Conservation (phyloP, 2,329 filamentous ascomycete species). For the Aspergillus fumigatus region DNA sequence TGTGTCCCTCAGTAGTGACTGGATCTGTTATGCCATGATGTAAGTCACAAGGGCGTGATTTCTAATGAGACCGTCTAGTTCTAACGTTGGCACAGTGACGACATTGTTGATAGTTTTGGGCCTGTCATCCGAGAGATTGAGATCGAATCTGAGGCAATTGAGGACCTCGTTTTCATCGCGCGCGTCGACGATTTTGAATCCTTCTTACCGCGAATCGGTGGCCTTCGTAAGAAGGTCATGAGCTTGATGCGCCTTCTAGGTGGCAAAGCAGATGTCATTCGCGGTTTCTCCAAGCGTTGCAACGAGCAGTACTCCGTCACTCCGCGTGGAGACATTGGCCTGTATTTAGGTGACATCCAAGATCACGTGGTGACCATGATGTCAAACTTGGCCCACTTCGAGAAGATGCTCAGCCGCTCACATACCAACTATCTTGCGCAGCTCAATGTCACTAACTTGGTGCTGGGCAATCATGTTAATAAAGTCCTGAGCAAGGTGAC, state of each 20-base stretch:
- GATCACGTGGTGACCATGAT: constrained; percentile 99
- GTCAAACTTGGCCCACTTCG: constrained; percentile 89
- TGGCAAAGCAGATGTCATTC: constrained; percentile 97
- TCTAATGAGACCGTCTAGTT: constrained; percentile 20
- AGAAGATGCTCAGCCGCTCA: constrained; percentile 91
- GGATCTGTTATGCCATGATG: constrained; percentile 99
- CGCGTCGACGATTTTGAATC: constrained; percentile 82
- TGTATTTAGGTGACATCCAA: constrained; percentile 96
- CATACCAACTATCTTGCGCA: constrained; percentile 97
- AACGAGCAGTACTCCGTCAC: constrained; percentile 96
- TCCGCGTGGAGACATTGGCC: constrained; percentile 89
- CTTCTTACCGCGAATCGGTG: constrained; percentile 83
- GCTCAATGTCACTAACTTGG: constrained; percentile 84
- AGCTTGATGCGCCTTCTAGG: constrained; percentile 86
- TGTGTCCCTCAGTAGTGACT: constrained; percentile 89
- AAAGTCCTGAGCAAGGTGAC: constrained; percentile 92
- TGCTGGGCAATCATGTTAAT: constrained; percentile 83
- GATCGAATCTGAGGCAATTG: constrained; percentile 82
- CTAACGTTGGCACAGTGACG: constrained; percentile 56
- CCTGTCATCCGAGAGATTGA: constrained; percentile 86
- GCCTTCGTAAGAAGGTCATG: constrained; percentile 91
- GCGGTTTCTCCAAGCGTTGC: constrained; percentile 96
- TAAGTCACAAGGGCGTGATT: constrained; percentile 44
- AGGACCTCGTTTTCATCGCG: constrained; percentile 91
- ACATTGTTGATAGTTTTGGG: constrained; percentile 94